A percentile compares a stretch with the other conserved stretches of the same genome.
These are phyloP conservation scores for Coniochaeta sp. DNA, from an alignment of 2,329 filamentous ascomycete genomes.

Conservation along the genomic window DNA sequence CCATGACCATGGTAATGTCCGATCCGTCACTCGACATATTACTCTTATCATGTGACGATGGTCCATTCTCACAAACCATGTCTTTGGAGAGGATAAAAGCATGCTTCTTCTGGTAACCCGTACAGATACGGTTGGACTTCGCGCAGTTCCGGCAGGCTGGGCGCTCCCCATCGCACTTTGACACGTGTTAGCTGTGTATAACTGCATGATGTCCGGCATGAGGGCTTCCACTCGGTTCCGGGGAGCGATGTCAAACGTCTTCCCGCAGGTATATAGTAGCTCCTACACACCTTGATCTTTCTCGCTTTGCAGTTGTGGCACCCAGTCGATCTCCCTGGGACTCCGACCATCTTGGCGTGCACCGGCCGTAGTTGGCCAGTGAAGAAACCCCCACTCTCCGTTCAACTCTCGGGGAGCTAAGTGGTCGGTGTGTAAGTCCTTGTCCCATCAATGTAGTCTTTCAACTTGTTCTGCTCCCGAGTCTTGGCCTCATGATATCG, in stretches of 20 bases:
- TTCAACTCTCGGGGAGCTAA: too few species aligned
- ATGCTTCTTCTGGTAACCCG: conserved; percentile 14
- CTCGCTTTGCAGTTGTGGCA: conserved; percentile 14
- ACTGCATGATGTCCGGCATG: too few species aligned
- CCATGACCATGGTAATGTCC: conserved; percentile 2
- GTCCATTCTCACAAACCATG: too few species aligned
- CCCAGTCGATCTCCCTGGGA: conserved; percentile 14
- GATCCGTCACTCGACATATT: neutral
- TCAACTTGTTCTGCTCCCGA: too few species aligned
- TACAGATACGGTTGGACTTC: conserved; percentile 15
- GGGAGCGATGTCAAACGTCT: too few species aligned
- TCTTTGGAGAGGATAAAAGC: conserved; percentile 8
- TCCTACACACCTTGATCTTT: conserved; percentile 10
- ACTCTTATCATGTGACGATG: neutral
- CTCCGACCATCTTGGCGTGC: conserved; percentile 14
- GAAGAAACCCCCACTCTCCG: too few species aligned
- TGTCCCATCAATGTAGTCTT: too few species aligned
- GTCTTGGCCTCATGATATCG: too few species aligned
- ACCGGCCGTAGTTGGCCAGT: neutral
- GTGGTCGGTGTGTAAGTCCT: too few species aligned
- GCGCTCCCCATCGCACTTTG: conserved; percentile 13
- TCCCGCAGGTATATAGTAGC: too few species aligned
- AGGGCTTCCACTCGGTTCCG: too few species aligned
- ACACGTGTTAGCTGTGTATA: neutral
- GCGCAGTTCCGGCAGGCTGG: conserved; percentile 14